Evolutionary conservation across 2,329 filamentous ascomycete species (phyloP), one percentile per base, ranked within the genome.

Genomic region (Plectosphaerella plurivora): DNA sequence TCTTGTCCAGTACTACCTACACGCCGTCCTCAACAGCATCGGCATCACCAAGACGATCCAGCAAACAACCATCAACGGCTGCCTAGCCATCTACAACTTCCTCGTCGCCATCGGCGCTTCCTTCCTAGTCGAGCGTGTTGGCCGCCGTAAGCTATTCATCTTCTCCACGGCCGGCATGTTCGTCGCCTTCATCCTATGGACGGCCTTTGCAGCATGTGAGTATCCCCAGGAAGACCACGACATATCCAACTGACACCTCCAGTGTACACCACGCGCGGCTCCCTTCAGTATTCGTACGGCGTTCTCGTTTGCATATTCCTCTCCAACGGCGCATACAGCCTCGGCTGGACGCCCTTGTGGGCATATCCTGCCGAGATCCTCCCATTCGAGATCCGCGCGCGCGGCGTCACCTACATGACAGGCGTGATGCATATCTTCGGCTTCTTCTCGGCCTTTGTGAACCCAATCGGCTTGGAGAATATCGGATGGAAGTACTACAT

Each of bases 71-170:
- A 54, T 54, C 35, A 54, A 54, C 45, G 55, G 45, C 3, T 53
- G 53, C 3, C 18, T 55, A 36, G 55, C 58, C 37, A 63, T 63
- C 9, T 61, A 67, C 52, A 65, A 61, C n/a, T 50, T 65, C 18
- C 68, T 68, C 56, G 67, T 68, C 53, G 64, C 62, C n/a, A 53
- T 63, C 3, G 18, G 57, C 39, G 53, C 55, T 14, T 78, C 53
- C 53, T 73, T 85, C 82, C 58, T 83, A 78, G 0, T 76, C 77
- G 46, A 73, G 68, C 14, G 72, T 72, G 10, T 73, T 73, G 15
- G 71, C 66, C 18, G 70, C 67, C 22, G 69, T 65, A 52, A 77
- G 74, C 41, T 74, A 70, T 57, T 83, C 79, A 48, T 83, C 80
- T 46, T 82, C 79, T 72, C 68, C 59, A 74, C 71, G 16, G 55